Percentiles rank a stretch among this genome's conserved stretches.
phyloP scores from a whole-genome alignment of 2,329 filamentous ascomycete genomes.

The Ophiostoma populinum region DNA sequence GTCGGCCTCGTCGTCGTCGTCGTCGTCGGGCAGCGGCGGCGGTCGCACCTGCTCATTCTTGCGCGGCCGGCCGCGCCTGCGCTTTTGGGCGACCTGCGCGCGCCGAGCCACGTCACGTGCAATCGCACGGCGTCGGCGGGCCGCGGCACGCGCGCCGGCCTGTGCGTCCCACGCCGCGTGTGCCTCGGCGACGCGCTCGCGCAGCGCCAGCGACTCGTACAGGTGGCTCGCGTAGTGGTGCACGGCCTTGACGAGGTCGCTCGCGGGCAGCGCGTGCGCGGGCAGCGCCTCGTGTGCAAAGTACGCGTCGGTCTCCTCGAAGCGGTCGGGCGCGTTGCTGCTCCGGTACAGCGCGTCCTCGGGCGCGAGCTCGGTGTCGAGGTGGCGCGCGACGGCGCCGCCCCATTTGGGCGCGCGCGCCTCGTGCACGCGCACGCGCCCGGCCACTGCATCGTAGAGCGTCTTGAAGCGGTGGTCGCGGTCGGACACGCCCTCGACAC shows the following conservation, averaged over 20 bases:
- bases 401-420: conserved; percentile 1
- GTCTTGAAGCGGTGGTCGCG: conserved; percentile 24
- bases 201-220: conserved; percentile 29
- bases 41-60: not conserved
- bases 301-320: conserved; percentile 56
- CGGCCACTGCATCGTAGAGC: conserved; percentile 56
- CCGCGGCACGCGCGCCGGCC: no score
- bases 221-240: conserved; percentile 52
- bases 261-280: conserved; percentile 37
- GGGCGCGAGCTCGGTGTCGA: conserved; percentile 33
- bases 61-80: no score
- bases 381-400: conserved; percentile 4
- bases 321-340: conserved; percentile 45
- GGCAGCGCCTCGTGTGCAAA: conserved; percentile 42
- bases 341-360: conserved; percentile 56
- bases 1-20: conserved; percentile 1
- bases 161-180: no score
- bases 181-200: not conserved
- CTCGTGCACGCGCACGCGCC: conserved; percentile 15
- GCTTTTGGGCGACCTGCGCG: no score
- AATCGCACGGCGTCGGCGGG: no score
- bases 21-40: not conserved
- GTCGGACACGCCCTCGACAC: not conserved
- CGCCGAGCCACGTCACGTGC: no score
- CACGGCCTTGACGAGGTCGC: conserved; percentile 50